Evolutionary conservation across 208 protist genomes (phyloP).

Genomic region (Entamoeba dispar): DNA sequence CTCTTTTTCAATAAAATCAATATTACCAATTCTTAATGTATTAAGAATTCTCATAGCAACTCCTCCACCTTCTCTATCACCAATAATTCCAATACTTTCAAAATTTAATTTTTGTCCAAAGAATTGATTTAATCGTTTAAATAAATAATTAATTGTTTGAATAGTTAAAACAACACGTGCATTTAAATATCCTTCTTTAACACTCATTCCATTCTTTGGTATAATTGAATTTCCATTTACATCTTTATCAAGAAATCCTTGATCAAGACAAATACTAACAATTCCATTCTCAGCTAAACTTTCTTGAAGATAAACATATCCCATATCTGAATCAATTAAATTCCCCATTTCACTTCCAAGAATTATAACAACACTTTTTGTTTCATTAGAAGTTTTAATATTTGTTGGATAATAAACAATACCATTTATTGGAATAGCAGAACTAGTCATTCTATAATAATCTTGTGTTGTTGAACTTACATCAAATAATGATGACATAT

Average conservation of each 20-base stretch:
- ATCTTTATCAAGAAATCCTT: not conserved
- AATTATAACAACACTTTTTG: not conserved
- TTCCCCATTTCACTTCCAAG: not conserved
- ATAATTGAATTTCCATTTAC: not conserved
- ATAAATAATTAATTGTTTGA: not conserved
- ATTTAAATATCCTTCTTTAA: not conserved
- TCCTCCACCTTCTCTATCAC: not conserved
- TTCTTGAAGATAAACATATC: not conserved
- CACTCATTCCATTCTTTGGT: not conserved
- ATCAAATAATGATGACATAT: not conserved
- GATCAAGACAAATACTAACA: not conserved
- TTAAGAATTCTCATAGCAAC: not conserved
- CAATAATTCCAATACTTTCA: not conserved
- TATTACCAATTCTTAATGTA: not conserved
- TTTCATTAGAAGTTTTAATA: not conserved
- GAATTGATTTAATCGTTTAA: not conserved
- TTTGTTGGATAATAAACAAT: not conserved
- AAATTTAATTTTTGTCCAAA: not conserved
- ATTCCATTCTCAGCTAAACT: not conserved
- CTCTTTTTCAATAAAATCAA: not conserved
- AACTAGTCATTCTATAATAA: not conserved
- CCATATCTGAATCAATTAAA: not conserved
- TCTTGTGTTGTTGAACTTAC: not conserved
- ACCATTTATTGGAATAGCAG: not conserved
- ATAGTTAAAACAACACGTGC: not conserved